These are phyloP conservation scores for Hanseniaspora gamundiae DNA, from an alignment of 1,139 yeast genomes.

Conservation along the genomic window DNA sequence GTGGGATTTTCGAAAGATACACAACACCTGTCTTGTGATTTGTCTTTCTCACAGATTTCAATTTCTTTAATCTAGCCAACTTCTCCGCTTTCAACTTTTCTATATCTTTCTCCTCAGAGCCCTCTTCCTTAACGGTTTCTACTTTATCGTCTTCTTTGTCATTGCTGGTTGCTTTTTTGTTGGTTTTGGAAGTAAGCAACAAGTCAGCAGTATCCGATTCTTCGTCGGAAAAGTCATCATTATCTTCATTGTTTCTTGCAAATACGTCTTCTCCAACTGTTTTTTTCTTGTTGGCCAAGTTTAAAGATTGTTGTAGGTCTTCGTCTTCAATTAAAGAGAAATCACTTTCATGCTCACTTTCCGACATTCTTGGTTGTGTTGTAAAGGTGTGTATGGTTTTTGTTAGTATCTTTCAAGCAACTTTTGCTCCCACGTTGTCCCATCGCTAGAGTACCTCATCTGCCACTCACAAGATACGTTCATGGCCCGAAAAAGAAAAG, in stretches of 20 bases:
- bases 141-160: neutral
- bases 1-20: slow-evolving; percentile 82
- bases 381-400: too few relatives aligned
- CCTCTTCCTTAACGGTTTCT: slow-evolving; percentile 2
- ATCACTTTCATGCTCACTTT: slow-evolving; percentile 4
- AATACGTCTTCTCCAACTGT: neutral
- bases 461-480: too few relatives aligned
- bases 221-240: slow-evolving; percentile 3
- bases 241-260: slow-evolving; percentile 1
- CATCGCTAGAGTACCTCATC: too few relatives aligned
- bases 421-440: too few relatives aligned
- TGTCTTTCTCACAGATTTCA: slow-evolving; percentile 46
- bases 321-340: slow-evolving; percentile 6
- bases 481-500: too few relatives aligned
- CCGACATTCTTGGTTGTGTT: slow-evolving; percentile 2
- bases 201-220: slow-evolving; percentile 2
- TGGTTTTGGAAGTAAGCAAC: neutral
- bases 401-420: too few relatives aligned
- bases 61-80: slow-evolving; percentile 19
- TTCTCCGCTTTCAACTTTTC: slow-evolving; percentile 18
- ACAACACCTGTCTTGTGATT: slow-evolving; percentile 77
- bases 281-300: slow-evolving; percentile 2
- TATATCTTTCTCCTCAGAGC: slow-evolving; percentile 3
- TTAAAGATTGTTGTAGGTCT: slow-evolving; percentile 3
- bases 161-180: neutral